Evolutionary conservation across 2,329 filamentous ascomycete genomes (phyloP), one percentile per base, ranked within the genome.

Genomic region (Ceratocystis albifundus): DNA sequence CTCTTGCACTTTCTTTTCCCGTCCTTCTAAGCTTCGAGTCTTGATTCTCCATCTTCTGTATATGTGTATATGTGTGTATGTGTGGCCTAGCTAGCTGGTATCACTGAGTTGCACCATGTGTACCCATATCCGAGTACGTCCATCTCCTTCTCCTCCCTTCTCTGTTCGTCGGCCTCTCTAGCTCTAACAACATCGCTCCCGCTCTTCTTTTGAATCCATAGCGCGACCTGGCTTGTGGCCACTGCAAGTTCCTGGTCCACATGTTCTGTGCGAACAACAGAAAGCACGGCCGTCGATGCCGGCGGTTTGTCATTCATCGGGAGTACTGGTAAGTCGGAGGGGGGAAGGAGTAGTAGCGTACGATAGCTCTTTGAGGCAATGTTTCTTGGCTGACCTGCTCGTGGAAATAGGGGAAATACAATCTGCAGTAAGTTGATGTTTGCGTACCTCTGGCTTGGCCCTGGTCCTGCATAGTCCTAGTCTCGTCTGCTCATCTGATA

Each of bases 111-210:
- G 32, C 32, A 28, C 36, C 2, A 62, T 62, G 61, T 62, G 61
- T 30, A 62, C 36, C 25, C 61, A 62, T n/a, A 62, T 62, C 20
- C 61, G 61, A 12, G 61, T 62, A 62, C 28, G 61, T 62, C 57
- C 4, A 20, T 41, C 20, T 20, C 8, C n/a, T 25, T 36, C 10
- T 45, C 4, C 1, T 25, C 8, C 8, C 22, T 44, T 62, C 7
- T 44, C 44, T 61, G 12, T 15, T 45, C 15, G 15, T 20, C 7
- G 6, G 28, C 61, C 17, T 44, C 4, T 20, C 17, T 48, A 41
- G 7, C 17, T 22, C 15, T 62, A 25, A 30, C 25, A 25, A 30
- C 25, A 50, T 22, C n/a, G 2, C 5, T 3, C 46, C 2, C 59
- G 6, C 6, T 30, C 10, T 61, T 41, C 20, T 17, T 28, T 22